Conservation (phyloP, 768 basidiomycete species). For the Glaciozyma martinii region DNA sequence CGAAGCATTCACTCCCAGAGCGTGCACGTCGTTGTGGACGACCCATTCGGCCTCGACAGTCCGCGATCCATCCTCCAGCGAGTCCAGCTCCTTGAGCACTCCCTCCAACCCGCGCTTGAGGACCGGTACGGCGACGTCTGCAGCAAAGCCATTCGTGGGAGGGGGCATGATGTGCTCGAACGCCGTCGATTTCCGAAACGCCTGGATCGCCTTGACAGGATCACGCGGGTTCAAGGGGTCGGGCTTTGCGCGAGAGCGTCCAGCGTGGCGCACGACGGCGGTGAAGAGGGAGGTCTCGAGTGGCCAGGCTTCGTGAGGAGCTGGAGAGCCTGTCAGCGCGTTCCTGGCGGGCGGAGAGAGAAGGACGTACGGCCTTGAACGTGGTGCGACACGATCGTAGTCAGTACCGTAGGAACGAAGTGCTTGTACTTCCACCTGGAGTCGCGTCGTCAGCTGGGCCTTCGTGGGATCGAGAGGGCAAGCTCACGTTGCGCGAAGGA, state of each 20-base stretch:
- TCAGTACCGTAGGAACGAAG: background rate
- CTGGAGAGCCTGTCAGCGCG: too few relatives aligned
- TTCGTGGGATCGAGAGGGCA: too few relatives aligned
- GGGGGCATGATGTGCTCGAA: constrained; percentile 65
- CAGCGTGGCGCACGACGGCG: constrained; percentile 57
- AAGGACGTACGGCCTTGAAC: background rate
- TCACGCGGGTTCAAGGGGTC: background rate
- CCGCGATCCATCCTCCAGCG: constrained; percentile 59
- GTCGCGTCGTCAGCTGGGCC: background rate
- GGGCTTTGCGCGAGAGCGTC: background rate
- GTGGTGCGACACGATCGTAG: background rate
- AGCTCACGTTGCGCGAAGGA: too few relatives aligned
- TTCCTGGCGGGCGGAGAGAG: background rate
- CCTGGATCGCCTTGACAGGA: background rate
- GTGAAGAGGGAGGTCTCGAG: constrained; percentile 71
- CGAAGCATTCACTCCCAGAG: constrained; percentile 34
- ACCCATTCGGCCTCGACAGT: constrained; percentile 63
- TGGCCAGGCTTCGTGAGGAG: constrained; percentile 51
- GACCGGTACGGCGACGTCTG: constrained; percentile 79
- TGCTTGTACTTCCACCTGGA: background rate
- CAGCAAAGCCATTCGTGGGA: constrained; percentile 70
- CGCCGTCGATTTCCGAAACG: background rate
- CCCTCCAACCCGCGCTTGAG: constrained; percentile 61
- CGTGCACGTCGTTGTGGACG: constrained; percentile 3
- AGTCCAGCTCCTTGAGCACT: constrained; percentile 66